Evolutionary conservation across 805 yeast species (phyloP), one percentile per base, ranked within the genome.

Genomic region (Pichia sporocuriosa): DNA sequence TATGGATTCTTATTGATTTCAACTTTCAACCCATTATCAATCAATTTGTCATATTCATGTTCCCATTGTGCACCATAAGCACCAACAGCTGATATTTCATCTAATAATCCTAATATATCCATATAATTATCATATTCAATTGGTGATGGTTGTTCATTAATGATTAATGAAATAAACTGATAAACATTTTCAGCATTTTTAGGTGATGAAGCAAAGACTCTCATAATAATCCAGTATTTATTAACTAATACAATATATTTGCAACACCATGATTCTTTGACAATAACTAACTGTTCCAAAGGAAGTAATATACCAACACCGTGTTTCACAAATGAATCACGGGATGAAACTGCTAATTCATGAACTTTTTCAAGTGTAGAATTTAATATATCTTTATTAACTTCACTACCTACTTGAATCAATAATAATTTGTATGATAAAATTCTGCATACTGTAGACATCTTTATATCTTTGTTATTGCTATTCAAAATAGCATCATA

Each of bases 51-150:
- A 42, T 67, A 67, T 43, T 77, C 83, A 47, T 77, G 81, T 57
- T 84, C 93, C 74, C 77, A 77, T 54, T 78, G 84, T 4, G 85
- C 79, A 6, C 87, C 90, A 40, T 81, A 66, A 0, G 93, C 87
- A 8, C 94, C 94, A 35, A 81, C 75, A 1, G 90, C 83, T 0
- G 93, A 82, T 15, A 84, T 72, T 49, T 84, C 94, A 59, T 84
- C 95, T 25, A 84, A 59, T 9, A 84, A 60, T 0, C 90, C 93
- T 28, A 84, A 65, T 10, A 84, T 59, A 49, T 76, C 70, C 74
- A 83, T 74, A 51, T 75, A 83, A 50, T 81, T 83, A 1, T 59
- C 56, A 6, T 68, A 64, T 15, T 65, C 67, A 25, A 81, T 64
- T 10, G 66, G 61, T 2, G 55, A 49, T 0, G 70, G 52, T 38